These are phyloP conservation scores for Saccharomycopsis olivae DNA, from an alignment of 805 yeast genomes.

Conservation along the genomic window DNA sequence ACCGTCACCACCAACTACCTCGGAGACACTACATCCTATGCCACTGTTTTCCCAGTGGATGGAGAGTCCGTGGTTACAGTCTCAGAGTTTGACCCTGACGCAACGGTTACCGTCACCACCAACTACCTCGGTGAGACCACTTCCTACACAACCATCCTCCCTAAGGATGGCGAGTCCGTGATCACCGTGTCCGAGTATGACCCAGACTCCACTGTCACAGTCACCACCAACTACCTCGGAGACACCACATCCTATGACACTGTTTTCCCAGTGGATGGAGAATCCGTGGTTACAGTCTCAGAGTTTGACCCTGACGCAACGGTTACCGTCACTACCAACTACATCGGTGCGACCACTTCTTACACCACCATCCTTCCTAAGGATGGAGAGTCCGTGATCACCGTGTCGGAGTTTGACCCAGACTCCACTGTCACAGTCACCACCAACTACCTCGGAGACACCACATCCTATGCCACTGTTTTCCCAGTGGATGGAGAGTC, in stretches of 20 bases:
- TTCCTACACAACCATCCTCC: conserved; percentile 5
- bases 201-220: conserved; percentile 1
- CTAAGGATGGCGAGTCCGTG: conserved; percentile 1
- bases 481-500: too few species aligned
- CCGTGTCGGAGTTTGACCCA: conserved; percentile 2
- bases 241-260: conserved; percentile 2
- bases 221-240: conserved; percentile 3
- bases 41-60: conserved; percentile 2
- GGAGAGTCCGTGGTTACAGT: conserved; percentile 3
- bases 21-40: conserved; percentile 2
- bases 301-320: conserved; percentile 1
- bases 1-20: conserved; percentile 4
- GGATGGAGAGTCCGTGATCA: not conserved
- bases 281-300: not conserved
- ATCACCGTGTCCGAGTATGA: conserved; percentile 1
- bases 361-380: conserved; percentile 4
- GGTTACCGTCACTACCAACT: not conserved
- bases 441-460: too few species aligned
- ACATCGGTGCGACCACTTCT: conserved; percentile 4
- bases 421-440: not conserved
- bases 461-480: too few species aligned
- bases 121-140: conserved; percentile 3
- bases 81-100: conserved; percentile 4
- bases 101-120: not conserved
- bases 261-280: not conserved